Evolutionary conservation across 2,329 filamentous ascomycete species (phyloP), one percentile per base, ranked within the genome.

Genomic region (Nemania sp.): DNA sequence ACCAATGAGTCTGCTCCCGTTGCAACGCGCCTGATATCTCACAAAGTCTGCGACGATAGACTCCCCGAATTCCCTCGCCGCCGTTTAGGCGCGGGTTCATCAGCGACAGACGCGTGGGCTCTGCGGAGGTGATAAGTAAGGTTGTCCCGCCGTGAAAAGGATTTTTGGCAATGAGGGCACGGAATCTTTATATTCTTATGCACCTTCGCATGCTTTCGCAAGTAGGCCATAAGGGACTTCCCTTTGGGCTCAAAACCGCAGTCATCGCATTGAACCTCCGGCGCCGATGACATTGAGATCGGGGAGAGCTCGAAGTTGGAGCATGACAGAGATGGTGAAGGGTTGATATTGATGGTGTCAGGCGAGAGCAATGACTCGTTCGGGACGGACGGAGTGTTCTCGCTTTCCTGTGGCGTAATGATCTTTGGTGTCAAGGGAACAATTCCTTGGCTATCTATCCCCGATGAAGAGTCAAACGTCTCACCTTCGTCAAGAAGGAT

Each of bases 141-240:
- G 47, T 67, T 66, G 40, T 67, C 63, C n/a, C 13, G 29, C 12
- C 60, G 47, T 3, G 53, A 60, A 15, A 52, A 65, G 1, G 6
- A n/a, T 10, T 42, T 63, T 11, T 3, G 17, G 34, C 65, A 68
- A 7, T 52, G 4, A 9, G 46, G 17, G 32, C 66, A 68, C 21
- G 42, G 34, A 12, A 53, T 49, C 21, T 18, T 13, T 6, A 17
- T 42, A 3, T 47, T 40, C 12, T 58, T 20, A 20, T 66, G 64
- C 0, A 5, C 60, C 21, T 53, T 58, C 34, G 48, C 6, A 49
- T 65, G 65, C 25, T 67, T 67, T 5, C 54, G 58, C 29, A 62
- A n/a, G 37, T 67, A 65, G 5, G 63, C 46, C 20, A 2, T 7
- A 15, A 55, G 11, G 15, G 3, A 4, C n/a, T 54, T 66, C 1